Conservation (phyloP, 1,284 basidiomycete species). For the Melampsora medusae region DNA sequence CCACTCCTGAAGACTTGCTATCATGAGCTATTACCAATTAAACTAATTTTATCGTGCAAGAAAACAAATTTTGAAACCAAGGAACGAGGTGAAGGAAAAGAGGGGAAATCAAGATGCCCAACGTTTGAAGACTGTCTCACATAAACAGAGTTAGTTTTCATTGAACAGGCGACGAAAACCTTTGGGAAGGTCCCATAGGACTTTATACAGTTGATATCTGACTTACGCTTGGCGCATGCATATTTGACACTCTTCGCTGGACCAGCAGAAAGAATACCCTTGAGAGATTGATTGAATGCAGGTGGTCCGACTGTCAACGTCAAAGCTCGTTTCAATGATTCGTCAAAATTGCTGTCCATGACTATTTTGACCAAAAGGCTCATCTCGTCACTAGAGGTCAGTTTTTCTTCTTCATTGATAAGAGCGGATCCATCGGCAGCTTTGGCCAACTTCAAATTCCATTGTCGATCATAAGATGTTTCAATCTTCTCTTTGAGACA, state of each 20-base stretch:
- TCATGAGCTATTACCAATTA: too few relatives aligned
- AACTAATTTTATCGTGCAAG: too few relatives aligned
- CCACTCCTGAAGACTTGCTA: too few relatives aligned
- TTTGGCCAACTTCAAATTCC: conserved; percentile 21
- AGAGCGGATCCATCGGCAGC: not conserved
- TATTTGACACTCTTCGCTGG: conserved; percentile 75
- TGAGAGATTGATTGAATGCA: conserved; percentile 77
- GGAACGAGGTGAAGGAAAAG: not conserved
- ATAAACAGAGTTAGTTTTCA: not conserved
- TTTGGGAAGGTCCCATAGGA: not conserved
- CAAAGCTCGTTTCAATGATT: conserved; percentile 62
- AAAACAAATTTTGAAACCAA: too few relatives aligned
- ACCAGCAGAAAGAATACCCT: conserved; percentile 81
- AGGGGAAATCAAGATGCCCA: not conserved
- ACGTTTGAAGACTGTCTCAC: not conserved
- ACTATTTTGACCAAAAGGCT: conserved; percentile 18
- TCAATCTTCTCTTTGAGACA: conserved; percentile 27
- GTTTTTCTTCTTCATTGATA: not conserved
- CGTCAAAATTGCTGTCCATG: not conserved
- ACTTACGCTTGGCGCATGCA: conserved; percentile 63
- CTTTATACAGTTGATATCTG: not conserved
- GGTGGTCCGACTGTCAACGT: conserved; percentile 73
- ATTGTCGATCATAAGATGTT: conserved; percentile 20
- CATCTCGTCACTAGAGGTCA: conserved; percentile 14
- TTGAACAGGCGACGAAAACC: not conserved